A percentile compares a stretch with the other conserved stretches of the same genome.
phyloP scores from a whole-genome alignment of 2,329 filamentous ascomycete genomes.

The Clarireedia homoeocarpa region DNA sequence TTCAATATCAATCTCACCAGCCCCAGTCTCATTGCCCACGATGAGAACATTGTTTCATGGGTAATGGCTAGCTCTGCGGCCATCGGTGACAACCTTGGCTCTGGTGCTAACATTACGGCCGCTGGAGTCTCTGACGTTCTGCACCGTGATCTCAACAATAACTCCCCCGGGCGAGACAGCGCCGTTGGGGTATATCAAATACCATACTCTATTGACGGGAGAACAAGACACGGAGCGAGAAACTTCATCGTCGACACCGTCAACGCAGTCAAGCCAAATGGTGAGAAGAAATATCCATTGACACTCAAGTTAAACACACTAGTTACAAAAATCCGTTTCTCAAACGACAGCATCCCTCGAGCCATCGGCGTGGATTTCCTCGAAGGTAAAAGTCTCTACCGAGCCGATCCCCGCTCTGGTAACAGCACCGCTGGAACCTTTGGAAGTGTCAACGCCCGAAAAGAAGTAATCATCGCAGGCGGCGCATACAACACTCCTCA shows the following conservation, averaged over 20 bases:
- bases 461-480: constrained; percentile 41
- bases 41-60: constrained; percentile 9
- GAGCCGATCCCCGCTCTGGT: constrained; percentile 33
- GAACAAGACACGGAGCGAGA: constrained; percentile 19
- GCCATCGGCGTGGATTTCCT: constrained; percentile 37
- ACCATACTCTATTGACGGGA: constrained; percentile 15
- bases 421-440: constrained; percentile 22
- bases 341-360: constrained; percentile 22
- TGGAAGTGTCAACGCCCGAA: constrained; percentile 11
- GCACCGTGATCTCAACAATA: constrained; percentile 21
- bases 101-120: neutral
- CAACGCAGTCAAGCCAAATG: constrained; percentile 15
- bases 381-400: constrained; percentile 34
- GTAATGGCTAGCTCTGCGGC: neutral
- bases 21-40: constrained; percentile 13
- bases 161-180: constrained; percentile 16
- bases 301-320: constrained; percentile 18
- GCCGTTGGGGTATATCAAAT: constrained; percentile 22
- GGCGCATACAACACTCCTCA: constrained; percentile 40
- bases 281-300: constrained; percentile 10
- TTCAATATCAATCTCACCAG: constrained; percentile 21
- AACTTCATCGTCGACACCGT: constrained; percentile 21
- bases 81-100: neutral
- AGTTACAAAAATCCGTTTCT: constrained; percentile 32
- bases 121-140: constrained; percentile 4